Evolutionary conservation across 202 grass and related monocot genomes (phyloP), one percentile per base, ranked within the genome.

Genomic region (Schoenoplectus triqueter): DNA sequence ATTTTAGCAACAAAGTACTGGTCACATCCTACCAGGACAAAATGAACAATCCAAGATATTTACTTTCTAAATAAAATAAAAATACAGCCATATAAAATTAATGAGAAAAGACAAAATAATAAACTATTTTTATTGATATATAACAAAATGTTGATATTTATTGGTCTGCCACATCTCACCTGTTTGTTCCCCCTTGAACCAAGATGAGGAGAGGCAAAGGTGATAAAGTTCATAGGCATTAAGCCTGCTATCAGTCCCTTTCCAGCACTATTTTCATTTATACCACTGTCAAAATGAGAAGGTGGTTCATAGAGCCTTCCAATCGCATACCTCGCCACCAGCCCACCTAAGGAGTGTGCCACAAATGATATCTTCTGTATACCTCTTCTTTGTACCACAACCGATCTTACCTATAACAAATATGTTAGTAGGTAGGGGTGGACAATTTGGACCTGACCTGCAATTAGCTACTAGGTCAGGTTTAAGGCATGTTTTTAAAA

Each of bases 171-270:
- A 90, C 85, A 19, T 57, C 48, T 79, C 89, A 92, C 95, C 89
- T 98, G 95, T 82, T 92, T 98, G 82, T 98, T 89, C 75, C 95
- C 95, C 80, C 95, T 95, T 84, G 95, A 98, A 85, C 95, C 95
- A 55, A 98, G 83, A 92, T 98, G 95, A 50, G 95, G 95, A 70
- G 95, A 95, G 64, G 95, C 95, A 79, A 98, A 98, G 66, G 95
- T 95, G 86, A 98, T 95, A 88, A 98, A 98, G 88, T 98, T 98
- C 91, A 98, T 98, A 65, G 95, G 91, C 85, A 89, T 87, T 84
- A 98, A 89, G 14, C 95, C 88, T 51, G 91, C 95, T 86, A 98
- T 94, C 77, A 88, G 72, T 80, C 93, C 95, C 55, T 91, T 86
- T 73, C 79, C 57, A 59, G 50, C 11, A 45, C 66, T 73, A 79